A percentile compares a stretch with the other conserved stretches of the same genome.
Evolutionary conservation across 1,284 basidiomycete species (phyloP).

Genomic region (Mycosarcoma mackinlayi): DNA sequence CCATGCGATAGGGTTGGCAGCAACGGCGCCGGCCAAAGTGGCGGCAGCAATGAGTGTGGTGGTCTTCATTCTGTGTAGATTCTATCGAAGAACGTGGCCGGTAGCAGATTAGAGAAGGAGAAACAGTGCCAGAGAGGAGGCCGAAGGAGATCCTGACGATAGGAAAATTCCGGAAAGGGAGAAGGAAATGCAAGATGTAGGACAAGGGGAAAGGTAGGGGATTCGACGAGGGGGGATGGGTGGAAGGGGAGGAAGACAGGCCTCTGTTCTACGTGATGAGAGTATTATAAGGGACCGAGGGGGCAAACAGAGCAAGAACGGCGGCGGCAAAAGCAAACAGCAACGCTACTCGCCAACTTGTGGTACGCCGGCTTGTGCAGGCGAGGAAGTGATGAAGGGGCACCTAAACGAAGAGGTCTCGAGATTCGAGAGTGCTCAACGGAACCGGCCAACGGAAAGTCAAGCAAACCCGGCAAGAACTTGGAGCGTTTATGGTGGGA

Average conservation of each 20-base stretch:
- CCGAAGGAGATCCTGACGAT: conserved; percentile 1
- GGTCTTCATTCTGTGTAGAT: conserved; percentile 50
- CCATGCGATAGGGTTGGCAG: conserved; percentile 49
- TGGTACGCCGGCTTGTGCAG: no score
- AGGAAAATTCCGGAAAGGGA: not conserved
- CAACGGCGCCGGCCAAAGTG: conserved; percentile 30
- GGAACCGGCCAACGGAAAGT: not conserved
- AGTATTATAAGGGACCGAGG: no score
- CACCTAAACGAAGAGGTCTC: not conserved
- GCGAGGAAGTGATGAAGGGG: no score
- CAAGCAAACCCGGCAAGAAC: no score
- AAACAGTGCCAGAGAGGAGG: not conserved
- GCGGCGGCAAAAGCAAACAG: no score
- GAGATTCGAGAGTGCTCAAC: no score
- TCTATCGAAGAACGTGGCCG: no score
- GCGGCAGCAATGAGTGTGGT: conserved; percentile 39
- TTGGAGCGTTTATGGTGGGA: no score
- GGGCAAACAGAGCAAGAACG: no score
- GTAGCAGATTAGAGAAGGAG: not conserved
- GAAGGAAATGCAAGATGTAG: not conserved
- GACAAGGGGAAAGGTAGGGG: conserved; percentile 1
- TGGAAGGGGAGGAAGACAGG: not conserved
- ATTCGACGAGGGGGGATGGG: no score
- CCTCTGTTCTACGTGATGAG: no score
- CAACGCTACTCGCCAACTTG: no score